Evolutionary conservation across 805 yeast species (phyloP), one percentile per base, ranked within the genome.

Genomic region (Ascoidea tarda): DNA sequence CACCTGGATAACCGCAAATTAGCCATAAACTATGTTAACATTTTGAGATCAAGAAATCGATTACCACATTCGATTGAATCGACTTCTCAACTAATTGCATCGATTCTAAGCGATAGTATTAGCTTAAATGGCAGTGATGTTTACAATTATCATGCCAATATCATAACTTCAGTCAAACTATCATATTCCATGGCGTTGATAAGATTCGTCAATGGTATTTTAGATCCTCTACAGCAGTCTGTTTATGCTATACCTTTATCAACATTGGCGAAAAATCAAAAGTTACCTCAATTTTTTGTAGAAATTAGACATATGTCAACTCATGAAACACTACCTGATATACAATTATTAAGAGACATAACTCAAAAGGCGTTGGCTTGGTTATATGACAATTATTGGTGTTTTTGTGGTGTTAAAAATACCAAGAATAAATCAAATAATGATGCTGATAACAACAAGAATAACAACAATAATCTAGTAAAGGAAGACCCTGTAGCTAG

Each of bases 301-400:
- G 99, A 93, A 61, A 63, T 88, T 33, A 73, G 99, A 53, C 98
- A 93, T 65, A 77, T 79, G 60, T 90, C 95, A 5, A 91, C 99
- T 0, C 99, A 93, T 65, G 98, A 91, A 60, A 69, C 72, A 16
- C 66, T 93, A 32, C 96, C 97, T 1, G 73, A 84, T 38, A 59
- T 87, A 47, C 79, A 76, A 46, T 72, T 85, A 66, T 69, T 90
- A n/a, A 70, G 95, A 46, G 62, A 70, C n/a, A 76, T 82, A 12
- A 67, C 79, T 1, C 61, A 66, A 5, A 69, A 76, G 50, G 96
- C 96, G 0, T 64, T 91, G 49, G 69, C 66, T 5, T 93, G 98
- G 97, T 67, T 91, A 2, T 74, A 74, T 64, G 74, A 69, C 2
- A 72, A 83, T 59, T 91, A 82, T 66, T 91, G 99, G 99, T 56